phyloP scores from a whole-genome alignment of 1,284 basidiomycete genomes.

The Caloboletus inedulis region DNA sequence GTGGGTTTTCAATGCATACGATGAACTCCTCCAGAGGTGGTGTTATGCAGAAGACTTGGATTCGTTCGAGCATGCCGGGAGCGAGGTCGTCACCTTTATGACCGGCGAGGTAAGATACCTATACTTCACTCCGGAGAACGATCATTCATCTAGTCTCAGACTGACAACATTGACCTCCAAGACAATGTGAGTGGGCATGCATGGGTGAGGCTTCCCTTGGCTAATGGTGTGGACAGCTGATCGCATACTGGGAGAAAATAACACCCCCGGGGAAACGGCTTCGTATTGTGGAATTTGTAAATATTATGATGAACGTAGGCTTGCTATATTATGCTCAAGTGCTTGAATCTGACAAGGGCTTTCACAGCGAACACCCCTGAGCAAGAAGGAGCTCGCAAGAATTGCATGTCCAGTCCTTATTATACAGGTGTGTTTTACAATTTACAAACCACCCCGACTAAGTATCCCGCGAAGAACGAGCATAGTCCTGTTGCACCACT shows the following conservation, averaged over 20 bases:
- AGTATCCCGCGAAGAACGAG: slow-evolving; percentile 49
- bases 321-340: slow-evolving; percentile 5
- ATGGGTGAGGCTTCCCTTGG: not conserved
- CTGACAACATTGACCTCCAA: slow-evolving; percentile 50
- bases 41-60: slow-evolving; percentile 65
- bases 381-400: slow-evolving; percentile 42
- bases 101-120: slow-evolving; percentile 43
- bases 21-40: slow-evolving; percentile 62
- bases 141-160: slow-evolving; percentile 36
- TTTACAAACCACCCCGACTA: not conserved
- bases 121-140: not conserved
- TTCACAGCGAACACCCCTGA: slow-evolving; percentile 51
- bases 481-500: slow-evolving; percentile 52
- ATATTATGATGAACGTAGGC: slow-evolving; percentile 58
- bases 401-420: slow-evolving; percentile 65
- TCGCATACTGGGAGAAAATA: slow-evolving; percentile 57
- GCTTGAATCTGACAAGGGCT: not conserved
- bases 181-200: slow-evolving; percentile 42
- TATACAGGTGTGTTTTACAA: slow-evolving; percentile 53
- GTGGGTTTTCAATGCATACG: slow-evolving; percentile 55
- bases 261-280: slow-evolving; percentile 54
- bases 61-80: slow-evolving; percentile 60
- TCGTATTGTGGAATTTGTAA: slow-evolving; percentile 50
- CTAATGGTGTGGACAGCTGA: slow-evolving; percentile 43
- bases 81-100: slow-evolving; percentile 53